A percentile compares a stretch with the other conserved stretches of the same genome.
phyloP scores from a whole-genome alignment of 306 rosid species.

The Cyclanthera cordifolia region DNA sequence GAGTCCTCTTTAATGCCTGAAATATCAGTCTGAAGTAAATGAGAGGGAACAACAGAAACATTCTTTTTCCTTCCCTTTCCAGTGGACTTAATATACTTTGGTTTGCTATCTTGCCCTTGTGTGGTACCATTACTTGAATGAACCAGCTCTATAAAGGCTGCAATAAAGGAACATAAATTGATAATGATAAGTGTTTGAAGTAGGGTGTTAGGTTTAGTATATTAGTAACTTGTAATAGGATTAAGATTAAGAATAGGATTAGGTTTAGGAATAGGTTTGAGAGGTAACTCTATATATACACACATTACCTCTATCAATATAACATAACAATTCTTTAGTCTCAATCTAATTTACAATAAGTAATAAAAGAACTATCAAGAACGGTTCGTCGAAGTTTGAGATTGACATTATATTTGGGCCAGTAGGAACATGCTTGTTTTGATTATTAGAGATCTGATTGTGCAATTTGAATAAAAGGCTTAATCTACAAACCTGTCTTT shows the following conservation, averaged over 20 bases:
- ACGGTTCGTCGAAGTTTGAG: background rate
- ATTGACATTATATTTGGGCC: background rate
- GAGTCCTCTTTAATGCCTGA: constrained; percentile 61
- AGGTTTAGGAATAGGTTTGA: too few species aligned
- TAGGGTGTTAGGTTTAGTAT: too few species aligned
- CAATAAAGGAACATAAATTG: constrained; percentile 15
- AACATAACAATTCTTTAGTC: too few species aligned
- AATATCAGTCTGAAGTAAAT: constrained; percentile 81
- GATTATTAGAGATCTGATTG: background rate
- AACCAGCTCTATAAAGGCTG: constrained; percentile 91
- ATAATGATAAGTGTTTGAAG: too few species aligned
- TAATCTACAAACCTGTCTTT: background rate
- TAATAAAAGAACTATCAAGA: background rate
- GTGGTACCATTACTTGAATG: constrained; percentile 77
- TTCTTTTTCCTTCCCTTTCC: constrained; percentile 43
- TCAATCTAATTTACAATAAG: too few species aligned
- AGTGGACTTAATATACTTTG: constrained; percentile 35
- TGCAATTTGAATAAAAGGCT: background rate
- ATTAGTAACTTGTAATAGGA: too few species aligned
- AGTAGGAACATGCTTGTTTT: background rate
- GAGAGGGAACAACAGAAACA: constrained; percentile 63
- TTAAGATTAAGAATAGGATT: too few species aligned
- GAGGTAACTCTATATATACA: too few species aligned
- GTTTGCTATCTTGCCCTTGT: constrained; percentile 44
- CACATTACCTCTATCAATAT: too few species aligned